Evolutionary conservation across 164 flowering plant species (phyloP).

Genomic region (Vitis cinerea): DNA sequence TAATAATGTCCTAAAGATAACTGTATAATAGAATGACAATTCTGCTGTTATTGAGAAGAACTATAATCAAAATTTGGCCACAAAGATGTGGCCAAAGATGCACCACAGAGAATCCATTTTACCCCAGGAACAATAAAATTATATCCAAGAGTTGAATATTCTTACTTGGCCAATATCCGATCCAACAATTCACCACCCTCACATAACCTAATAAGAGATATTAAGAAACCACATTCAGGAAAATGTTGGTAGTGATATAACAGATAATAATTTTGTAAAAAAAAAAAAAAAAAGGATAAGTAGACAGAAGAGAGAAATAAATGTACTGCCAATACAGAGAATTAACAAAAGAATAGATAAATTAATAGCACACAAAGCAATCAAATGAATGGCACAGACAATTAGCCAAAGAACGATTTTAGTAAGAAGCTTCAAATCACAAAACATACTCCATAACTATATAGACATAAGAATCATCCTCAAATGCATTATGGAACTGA

Average conservation of each 20-base stretch:
- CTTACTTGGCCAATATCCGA: constrained; percentile 92
- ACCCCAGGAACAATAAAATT: neutral
- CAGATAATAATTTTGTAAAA: neutral
- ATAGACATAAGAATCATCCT: constrained; percentile 83
- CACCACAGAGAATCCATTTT: too few species aligned
- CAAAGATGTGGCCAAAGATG: neutral
- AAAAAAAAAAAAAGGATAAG: neutral
- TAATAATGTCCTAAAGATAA: neutral
- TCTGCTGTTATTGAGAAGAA: neutral
- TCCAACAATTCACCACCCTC: constrained; percentile 98
- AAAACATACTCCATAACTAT: constrained; percentile 96
- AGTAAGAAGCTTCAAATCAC: neutral
- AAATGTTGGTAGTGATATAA: neutral
- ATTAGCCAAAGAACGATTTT: neutral
- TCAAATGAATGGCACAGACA: neutral
- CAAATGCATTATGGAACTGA: constrained; percentile 87
- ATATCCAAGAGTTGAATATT: neutral
- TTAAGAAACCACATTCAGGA: neutral
- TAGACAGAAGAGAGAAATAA: neutral
- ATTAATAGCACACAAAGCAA: neutral
- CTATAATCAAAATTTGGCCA: neutral
- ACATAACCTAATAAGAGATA: constrained; percentile 63
- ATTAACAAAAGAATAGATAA: neutral
- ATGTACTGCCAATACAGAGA: neutral
- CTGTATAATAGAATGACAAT: neutral